A percentile compares a stretch with the other conserved stretches of the same genome.
Conservation (phyloP, 148 eudicot genomes). For the Fagopyrum esculentum region DNA sequence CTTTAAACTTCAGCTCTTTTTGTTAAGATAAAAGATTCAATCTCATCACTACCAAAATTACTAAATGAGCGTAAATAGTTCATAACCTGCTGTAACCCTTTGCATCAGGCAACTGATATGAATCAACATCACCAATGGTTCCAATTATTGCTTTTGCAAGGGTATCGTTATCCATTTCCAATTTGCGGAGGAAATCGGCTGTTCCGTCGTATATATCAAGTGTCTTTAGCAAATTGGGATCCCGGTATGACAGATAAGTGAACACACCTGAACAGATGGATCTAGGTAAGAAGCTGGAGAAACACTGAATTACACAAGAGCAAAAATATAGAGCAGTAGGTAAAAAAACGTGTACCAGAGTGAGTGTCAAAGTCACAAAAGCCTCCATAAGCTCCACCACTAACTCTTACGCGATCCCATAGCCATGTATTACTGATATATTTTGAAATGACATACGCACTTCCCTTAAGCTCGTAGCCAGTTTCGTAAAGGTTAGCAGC, state of each 20-base stretch:
- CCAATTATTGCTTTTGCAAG: slow-evolving; percentile 99
- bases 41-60: neutral
- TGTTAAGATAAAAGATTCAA: neutral
- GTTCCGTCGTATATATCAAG: slow-evolving; percentile 91
- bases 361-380: slow-evolving; percentile 93
- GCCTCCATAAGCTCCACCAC: slow-evolving; percentile 99
- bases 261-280: slow-evolving; percentile 61
- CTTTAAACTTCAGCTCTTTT: neutral
- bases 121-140: slow-evolving; percentile 91
- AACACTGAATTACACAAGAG: neutral
- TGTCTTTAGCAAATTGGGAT: slow-evolving; percentile 92
- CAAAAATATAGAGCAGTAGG: neutral
- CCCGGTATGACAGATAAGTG: slow-evolving; percentile 88
- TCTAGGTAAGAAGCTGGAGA: neutral
- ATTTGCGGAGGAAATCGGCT: slow-evolving; percentile 59
- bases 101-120: slow-evolving; percentile 97
- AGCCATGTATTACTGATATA: slow-evolving; percentile 87
- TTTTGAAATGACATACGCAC: slow-evolving; percentile 91
- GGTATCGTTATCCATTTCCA: slow-evolving; percentile 87
- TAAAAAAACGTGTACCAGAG: slow-evolving; percentile 45
- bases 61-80: slow-evolving; percentile 3
- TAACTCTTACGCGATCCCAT: slow-evolving; percentile 99
- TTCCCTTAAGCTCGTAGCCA: slow-evolving; percentile 83
- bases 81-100: slow-evolving; percentile 95
- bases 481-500: slow-evolving; percentile 81